phyloP scores from a whole-genome alignment of 768 basidiomycete genomes.

The Mycena olivaceomarginata region DNA sequence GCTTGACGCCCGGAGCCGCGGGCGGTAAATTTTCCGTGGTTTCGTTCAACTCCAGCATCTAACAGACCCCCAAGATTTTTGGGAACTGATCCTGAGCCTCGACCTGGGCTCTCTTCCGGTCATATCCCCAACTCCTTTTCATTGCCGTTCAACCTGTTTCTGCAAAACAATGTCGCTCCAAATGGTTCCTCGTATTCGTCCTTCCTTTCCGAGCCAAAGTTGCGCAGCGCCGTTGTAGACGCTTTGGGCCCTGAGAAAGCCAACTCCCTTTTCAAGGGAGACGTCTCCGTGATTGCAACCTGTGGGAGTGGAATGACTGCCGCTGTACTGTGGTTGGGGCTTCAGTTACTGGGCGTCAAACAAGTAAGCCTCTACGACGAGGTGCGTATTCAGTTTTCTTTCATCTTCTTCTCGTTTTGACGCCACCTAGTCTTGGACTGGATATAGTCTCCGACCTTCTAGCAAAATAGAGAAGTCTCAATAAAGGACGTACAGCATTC shows the following conservation, averaged over 20 bases:
- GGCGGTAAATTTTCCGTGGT: slow-evolving; percentile 70
- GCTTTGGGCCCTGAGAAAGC: slow-evolving; percentile 77
- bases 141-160: slow-evolving; percentile 88
- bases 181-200: slow-evolving; percentile 73
- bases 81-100: slow-evolving; percentile 91
- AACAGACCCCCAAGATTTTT: slow-evolving; percentile 72
- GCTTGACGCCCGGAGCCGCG: slow-evolving; percentile 91
- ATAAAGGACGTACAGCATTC: slow-evolving; percentile 31
- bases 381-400: slow-evolving; percentile 62
- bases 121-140: slow-evolving; percentile 94
- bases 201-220: slow-evolving; percentile 73
- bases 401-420: slow-evolving; percentile 18
- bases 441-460: slow-evolving; percentile 86
- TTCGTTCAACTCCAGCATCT: not conserved
- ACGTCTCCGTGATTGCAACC: slow-evolving; percentile 78
- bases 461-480: slow-evolving; percentile 81
- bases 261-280: slow-evolving; percentile 75
- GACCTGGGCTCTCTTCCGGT: slow-evolving; percentile 90
- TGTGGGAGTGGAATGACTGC: slow-evolving; percentile 99
- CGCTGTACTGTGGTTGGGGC: slow-evolving; percentile 93
- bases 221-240: slow-evolving; percentile 76
- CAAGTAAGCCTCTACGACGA: slow-evolving; percentile 93
- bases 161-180: slow-evolving; percentile 65
- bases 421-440: slow-evolving; percentile 91
- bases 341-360: slow-evolving; percentile 80